Base-by-base conservation (phyloP, 768 basidiomycete genomes). In the Phylloporus sp. region DNA sequence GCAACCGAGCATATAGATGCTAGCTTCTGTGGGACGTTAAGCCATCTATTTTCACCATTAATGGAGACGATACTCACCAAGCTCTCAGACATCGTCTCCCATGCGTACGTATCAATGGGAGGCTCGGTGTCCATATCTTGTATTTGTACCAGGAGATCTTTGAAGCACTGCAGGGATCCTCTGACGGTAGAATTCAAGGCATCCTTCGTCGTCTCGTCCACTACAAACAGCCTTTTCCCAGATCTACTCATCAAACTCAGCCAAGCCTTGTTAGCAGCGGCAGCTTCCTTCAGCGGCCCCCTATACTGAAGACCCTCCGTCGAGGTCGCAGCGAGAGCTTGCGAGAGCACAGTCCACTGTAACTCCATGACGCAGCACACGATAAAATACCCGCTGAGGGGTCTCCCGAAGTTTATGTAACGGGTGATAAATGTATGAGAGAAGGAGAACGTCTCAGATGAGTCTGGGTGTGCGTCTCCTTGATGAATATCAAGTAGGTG, bases 51-150 rank as follows among this genome's bases (percentile, higher is more conserved):
- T n/a, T 29, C 15, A 34, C n/a, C 12, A 28, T 41, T 20, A 5
- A 18, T 22, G 22, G 11, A 47, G 49, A 23, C 45, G 20, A 39
- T 35, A 69, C 81, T 43, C 59, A 91, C 91, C 77, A 94, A 68
- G 58, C 87, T 88, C 64, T 94, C 91, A 10, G 91, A 89, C 84
- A 94, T 85, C 0, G 91, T 93, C 64, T 94, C 91, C 85, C 86
- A 93, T 46, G 88, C 84, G 68, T 92, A 94, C n/a, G 87, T 89
- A 64, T 94, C 91, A 29, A 85, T 60, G 0, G 86, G 78, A 12
- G 88, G 91, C 53, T 90, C 86, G 4, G 75, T 72, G 13, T 91
- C 89, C 82, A 93, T 84, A 54, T 86, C 88, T 62, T 90, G 82
- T 45, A 93, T 85, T 64, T 92, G 91, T 6, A 77, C 71, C 31